phyloP scores from a whole-genome alignment of 805 yeast genomes.

The Cephaloascus fragrans region DNA sequence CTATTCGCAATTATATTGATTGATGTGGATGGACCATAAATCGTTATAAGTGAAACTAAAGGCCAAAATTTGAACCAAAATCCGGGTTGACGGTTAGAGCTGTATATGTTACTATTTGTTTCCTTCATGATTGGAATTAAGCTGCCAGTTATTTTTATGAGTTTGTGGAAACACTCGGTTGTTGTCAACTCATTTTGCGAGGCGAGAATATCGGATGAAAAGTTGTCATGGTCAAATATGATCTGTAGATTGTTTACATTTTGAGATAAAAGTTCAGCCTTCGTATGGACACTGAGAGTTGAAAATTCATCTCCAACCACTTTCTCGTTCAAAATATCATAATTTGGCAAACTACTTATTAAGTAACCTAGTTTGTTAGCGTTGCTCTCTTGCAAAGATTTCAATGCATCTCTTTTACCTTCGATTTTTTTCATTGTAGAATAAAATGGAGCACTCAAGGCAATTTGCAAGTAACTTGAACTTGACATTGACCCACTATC shows the following conservation, averaged over 20 bases:
- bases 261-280: background rate
- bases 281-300: background rate
- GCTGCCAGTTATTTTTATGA: background rate
- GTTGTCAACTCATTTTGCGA: background rate
- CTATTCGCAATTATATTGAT: slow-evolving; percentile 38
- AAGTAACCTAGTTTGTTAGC: slow-evolving; percentile 25
- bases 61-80: slow-evolving; percentile 60
- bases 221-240: slow-evolving; percentile 1
- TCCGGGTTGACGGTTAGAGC: slow-evolving; percentile 20
- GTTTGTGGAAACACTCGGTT: background rate
- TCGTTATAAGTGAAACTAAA: slow-evolving; percentile 21
- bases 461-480: slow-evolving; percentile 12
- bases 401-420: slow-evolving; percentile 10
- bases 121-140: background rate
- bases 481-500: slow-evolving; percentile 1
- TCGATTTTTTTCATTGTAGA: slow-evolving; percentile 18
- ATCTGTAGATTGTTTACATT: slow-evolving; percentile 1
- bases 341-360: slow-evolving; percentile 18
- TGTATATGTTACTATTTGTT: background rate
- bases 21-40: slow-evolving; percentile 47
- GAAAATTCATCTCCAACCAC: slow-evolving; percentile 1
- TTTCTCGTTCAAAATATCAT: slow-evolving; percentile 4
- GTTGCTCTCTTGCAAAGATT: slow-evolving; percentile 13
- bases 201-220: background rate
- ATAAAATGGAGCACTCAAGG: slow-evolving; percentile 24